These are phyloP conservation scores for Rhizopogon vulgaris DNA, from an alignment of 768 basidiomycete species.

Conservation along the genomic window DNA sequence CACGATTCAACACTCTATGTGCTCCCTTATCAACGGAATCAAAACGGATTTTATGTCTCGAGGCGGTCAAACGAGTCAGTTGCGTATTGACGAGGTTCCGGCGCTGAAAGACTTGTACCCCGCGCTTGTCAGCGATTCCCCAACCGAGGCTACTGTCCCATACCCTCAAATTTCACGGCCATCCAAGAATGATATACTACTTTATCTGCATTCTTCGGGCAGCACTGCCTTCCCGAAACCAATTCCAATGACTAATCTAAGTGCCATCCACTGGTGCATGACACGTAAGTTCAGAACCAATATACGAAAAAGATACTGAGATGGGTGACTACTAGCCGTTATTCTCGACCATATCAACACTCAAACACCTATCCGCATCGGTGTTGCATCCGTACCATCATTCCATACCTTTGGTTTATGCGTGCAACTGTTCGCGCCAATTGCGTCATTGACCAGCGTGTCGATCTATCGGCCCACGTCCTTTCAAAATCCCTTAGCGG, in stretches of 20 bases:
- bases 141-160: constrained; percentile 3
- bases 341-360: constrained; percentile 6
- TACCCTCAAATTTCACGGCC: constrained; percentile 7
- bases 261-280: constrained; percentile 26
- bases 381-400: constrained; percentile 13
- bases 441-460: constrained; percentile 9
- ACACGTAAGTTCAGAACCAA: constrained; percentile 22
- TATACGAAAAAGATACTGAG: background rate
- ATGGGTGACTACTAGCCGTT: constrained; percentile 1
- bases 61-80: background rate
- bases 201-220: constrained; percentile 45
- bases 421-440: constrained; percentile 10
- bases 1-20: constrained; percentile 24
- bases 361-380: background rate
- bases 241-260: constrained; percentile 29
- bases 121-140: background rate
- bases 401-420: constrained; percentile 17
- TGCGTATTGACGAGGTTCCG: constrained; percentile 13
- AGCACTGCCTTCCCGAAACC: constrained; percentile 43
- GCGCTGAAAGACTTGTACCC: constrained; percentile 9
- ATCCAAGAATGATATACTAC: constrained; percentile 12
- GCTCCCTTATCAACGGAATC: constrained; percentile 25
- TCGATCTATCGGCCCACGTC: constrained; percentile 16
- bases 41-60: constrained; percentile 10
- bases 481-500: constrained; percentile 6